Evolutionary conservation across 108 stramenopile genomes (phyloP).

Genomic region (Chaetoceros muelleri): DNA sequence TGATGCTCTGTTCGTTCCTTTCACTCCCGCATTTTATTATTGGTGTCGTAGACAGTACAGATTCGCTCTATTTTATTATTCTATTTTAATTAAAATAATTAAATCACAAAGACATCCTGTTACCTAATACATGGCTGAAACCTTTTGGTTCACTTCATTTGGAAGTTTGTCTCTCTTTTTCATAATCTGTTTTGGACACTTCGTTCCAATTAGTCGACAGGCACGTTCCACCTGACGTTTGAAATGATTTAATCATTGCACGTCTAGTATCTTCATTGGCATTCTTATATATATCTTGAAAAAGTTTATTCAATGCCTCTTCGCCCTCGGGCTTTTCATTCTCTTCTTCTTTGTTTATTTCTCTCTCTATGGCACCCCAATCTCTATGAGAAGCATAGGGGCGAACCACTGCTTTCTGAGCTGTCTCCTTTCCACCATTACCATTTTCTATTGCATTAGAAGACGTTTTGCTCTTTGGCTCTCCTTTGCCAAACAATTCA

Average conservation of each 20-base stretch:
- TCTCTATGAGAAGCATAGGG: conserved; percentile 79
- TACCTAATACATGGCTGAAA: too few relatives aligned
- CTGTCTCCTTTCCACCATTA: conserved; percentile 3
- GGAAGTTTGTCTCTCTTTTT: conserved; percentile 90
- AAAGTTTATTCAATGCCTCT: conserved; percentile 92
- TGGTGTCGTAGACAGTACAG: too few relatives aligned
- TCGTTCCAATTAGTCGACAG: conserved; percentile 98
- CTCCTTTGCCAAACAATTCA: conserved; percentile 47
- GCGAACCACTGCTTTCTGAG: conserved; percentile 4
- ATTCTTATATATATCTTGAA: conserved; percentile 90
- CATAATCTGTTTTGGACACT: conserved; percentile 94
- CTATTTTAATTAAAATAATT: too few relatives aligned
- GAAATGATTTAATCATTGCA: conserved; percentile 97
- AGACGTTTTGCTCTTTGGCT: conserved; percentile 5
- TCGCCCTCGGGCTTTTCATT: conserved; percentile 94
- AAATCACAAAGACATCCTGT: too few relatives aligned
- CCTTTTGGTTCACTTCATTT: conserved; percentile 96
- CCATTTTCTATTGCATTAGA: conserved; percentile 1
- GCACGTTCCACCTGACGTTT: conserved; percentile 94
- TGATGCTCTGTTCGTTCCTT: too few relatives aligned
- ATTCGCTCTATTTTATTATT: too few relatives aligned
- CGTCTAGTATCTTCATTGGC: conserved; percentile 84
- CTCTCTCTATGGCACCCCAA: conserved; percentile 81
- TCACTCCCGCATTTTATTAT: too few relatives aligned
- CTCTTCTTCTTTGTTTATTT: conserved; percentile 75